Evolutionary conservation across 164 flowering plant genomes (phyloP).

Genomic region (Brasenia schreberi): DNA sequence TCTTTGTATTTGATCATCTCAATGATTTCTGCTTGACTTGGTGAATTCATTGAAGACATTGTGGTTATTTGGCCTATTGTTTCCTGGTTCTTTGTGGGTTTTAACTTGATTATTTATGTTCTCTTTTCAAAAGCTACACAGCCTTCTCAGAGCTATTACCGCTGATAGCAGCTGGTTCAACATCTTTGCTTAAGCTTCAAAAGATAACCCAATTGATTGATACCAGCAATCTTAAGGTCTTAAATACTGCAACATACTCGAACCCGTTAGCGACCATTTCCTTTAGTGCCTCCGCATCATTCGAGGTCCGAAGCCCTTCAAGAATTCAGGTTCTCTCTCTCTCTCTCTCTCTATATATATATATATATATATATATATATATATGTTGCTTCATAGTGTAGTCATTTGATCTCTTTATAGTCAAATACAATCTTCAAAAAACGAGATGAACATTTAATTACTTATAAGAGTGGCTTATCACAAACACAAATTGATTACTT

Average conservation of each 20-base stretch:
- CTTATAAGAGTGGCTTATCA: too few relatives aligned
- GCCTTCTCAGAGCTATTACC: constrained; percentile 96
- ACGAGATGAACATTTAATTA: too few relatives aligned
- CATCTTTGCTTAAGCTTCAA: constrained; percentile 63
- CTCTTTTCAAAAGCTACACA: constrained; percentile 46
- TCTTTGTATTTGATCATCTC: too few relatives aligned
- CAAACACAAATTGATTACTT: too few relatives aligned
- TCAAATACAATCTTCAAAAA: too few relatives aligned
- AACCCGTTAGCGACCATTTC: constrained; percentile 70
- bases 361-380: too few relatives aligned
- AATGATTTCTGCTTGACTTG: too few relatives aligned
- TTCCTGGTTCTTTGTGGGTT: neutral
- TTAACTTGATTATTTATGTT: neutral
- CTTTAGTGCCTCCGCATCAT: constrained; percentile 77
- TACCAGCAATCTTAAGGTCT: constrained; percentile 36
- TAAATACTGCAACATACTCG: constrained; percentile 50
- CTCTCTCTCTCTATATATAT: neutral
- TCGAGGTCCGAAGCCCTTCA: constrained; percentile 83
- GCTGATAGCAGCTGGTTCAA: constrained; percentile 61
- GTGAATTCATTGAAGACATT: too few relatives aligned
- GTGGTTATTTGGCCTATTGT: neutral
- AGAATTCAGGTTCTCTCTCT: constrained; percentile 63
- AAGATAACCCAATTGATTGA: constrained; percentile 59
- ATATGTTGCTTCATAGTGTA: too few relatives aligned
- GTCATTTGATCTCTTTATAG: too few relatives aligned